Base-by-base conservation (phyloP, 345 rosid species). In the Tarenaya hassleriana region DNA sequence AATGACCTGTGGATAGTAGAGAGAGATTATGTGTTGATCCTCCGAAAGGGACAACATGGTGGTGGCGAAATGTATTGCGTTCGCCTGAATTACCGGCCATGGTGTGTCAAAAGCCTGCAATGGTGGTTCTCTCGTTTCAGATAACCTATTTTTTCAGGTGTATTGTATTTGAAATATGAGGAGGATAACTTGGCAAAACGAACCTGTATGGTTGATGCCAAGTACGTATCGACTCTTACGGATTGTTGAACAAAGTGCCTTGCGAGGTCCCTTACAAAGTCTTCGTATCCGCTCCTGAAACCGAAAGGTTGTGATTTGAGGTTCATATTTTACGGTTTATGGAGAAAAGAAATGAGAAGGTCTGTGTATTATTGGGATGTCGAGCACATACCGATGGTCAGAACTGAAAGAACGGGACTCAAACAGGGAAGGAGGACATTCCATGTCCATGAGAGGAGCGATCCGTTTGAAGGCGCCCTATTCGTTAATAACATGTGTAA, bases 21-120 rank as follows among this genome's bases (percentile, higher is more conserved):
- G 77, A 31, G 92, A 68, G 56, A 84, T 67, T 34, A 77, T 71
- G 48, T 73, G 84, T 15, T 81, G 92, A 70, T 87, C 96, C 55
- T 87, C 96, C 50, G 86, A 82, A 39, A 91, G 69, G 49, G 96
- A 79, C 16, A 91, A 73, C 42, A 87, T 62, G 78, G 87, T 77
- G 77, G 95, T 71, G 55, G 88, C 79, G 52, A 91, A 74, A 73
- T 87, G 79, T 52, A 91, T 75, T 16, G 98, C 98, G 69, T 91
- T 91, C 15, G 96, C 98, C 70, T 91, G 96, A 65, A 91, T 76
- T 52, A 79, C 71, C 10, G 98, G 81, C 96, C 92, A 87, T 12
- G 88, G 82, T 29, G 98, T 92, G 63, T 91, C 98, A 59, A 84
- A 84, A 53, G 88, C 95, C 95, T 91, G 89, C 74, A 69, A 31